These are phyloP conservation scores for Ustilago trichophora DNA, from an alignment of 1,284 basidiomycete genomes.

Conservation along the genomic window DNA sequence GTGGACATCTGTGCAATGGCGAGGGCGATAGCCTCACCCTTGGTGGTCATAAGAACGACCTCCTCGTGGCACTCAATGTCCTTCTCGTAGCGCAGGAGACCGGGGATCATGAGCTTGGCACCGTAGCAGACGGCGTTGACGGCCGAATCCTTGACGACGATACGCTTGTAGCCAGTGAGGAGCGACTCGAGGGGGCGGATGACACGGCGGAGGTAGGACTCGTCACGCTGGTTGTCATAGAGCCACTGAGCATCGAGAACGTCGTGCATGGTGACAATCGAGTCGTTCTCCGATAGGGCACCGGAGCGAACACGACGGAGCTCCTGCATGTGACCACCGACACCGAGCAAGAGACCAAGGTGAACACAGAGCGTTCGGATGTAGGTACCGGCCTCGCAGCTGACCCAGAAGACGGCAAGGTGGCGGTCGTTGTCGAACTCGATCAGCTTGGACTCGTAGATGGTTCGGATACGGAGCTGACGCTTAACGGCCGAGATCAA, in stretches of 20 bases:
- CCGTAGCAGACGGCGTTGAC: constrained; percentile 99
- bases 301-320: constrained; percentile 92
- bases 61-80: constrained; percentile 97
- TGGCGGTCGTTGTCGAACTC: constrained; percentile 99
- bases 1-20: constrained; percentile 86
- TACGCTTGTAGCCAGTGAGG: constrained; percentile 94
- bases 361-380: constrained; percentile 98
- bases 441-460: constrained; percentile 93
- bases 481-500: constrained; percentile 99
- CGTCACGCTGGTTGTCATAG: constrained; percentile 98
- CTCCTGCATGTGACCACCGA: constrained; percentile 99
- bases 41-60: constrained; percentile 99
- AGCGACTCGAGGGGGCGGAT: constrained; percentile 94
- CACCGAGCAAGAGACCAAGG: constrained; percentile 90
- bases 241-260: constrained; percentile 98
- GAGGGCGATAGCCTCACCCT: constrained; percentile 98
- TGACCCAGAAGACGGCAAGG: constrained; percentile 97
- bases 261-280: constrained; percentile 99
- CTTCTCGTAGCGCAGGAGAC: constrained; percentile 93
- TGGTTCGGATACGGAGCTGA: constrained; percentile 95
- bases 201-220: constrained; percentile 93
- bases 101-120: constrained; percentile 99
- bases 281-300: constrained; percentile 95
- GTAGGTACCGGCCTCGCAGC: constrained; percentile 98
- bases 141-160: constrained; percentile 98